Evolutionary conservation across 208 protist species (phyloP).

Genomic region (Wallacemonas sp.): DNA sequence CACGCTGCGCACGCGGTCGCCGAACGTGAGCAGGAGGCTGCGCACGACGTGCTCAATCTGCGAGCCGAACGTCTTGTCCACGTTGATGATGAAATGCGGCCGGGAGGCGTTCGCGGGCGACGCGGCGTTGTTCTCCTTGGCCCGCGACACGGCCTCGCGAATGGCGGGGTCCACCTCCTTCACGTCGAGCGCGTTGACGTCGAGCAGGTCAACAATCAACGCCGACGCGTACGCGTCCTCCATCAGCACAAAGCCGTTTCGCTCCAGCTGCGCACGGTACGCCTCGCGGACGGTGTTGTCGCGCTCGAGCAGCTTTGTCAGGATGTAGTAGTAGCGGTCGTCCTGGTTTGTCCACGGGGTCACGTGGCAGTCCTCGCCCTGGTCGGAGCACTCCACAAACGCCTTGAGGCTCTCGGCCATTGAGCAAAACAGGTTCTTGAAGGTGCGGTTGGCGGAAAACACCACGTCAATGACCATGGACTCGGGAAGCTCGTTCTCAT

Average conservation of each 20-base stretch:
- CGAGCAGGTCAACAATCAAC: conserved; percentile 76
- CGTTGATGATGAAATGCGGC: conserved; percentile 80
- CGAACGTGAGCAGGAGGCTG: conserved; percentile 72
- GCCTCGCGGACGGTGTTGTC: conserved; percentile 51
- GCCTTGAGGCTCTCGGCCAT: conserved; percentile 49
- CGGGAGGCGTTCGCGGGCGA: conserved; percentile 10
- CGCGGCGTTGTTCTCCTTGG: conserved; percentile 6
- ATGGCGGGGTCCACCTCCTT: conserved; percentile 54
- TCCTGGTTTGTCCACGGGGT: conserved; percentile 59
- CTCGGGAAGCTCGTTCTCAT: conserved; percentile 35
- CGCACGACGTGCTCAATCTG: conserved; percentile 78
- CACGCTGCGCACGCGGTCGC: conserved; percentile 70
- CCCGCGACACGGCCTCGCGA: conserved; percentile 13
- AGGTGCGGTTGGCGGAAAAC: conserved; percentile 70
- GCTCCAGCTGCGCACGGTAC: conserved; percentile 55
- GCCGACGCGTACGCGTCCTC: conserved; percentile 67
- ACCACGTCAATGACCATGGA: conserved; percentile 74
- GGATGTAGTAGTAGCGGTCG: conserved; percentile 77
- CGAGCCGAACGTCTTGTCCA: conserved; percentile 85
- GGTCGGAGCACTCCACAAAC: conserved; percentile 37
- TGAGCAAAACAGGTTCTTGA: conserved; percentile 83
- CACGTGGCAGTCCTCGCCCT: not conserved
- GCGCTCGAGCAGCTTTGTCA: conserved; percentile 59
- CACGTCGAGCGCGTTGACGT: conserved; percentile 48
- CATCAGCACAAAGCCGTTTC: conserved; percentile 72